Evolutionary conservation across 495 filamentous ascomycete genomes (phyloP).

Genomic region (Tuber calosporum): DNA sequence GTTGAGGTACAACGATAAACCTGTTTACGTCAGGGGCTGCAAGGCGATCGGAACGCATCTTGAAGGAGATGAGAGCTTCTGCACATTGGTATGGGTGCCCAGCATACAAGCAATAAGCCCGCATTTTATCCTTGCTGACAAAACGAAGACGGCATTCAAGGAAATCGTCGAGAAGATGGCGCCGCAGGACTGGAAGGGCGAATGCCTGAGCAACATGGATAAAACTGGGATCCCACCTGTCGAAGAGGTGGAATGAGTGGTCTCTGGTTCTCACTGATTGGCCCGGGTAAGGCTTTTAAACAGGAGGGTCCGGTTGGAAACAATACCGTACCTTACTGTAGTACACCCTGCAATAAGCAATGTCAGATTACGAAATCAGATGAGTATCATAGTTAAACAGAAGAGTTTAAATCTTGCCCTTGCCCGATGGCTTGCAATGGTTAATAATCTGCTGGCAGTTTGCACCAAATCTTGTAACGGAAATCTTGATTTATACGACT

Average conservation of each 20-base stretch:
- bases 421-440: background rate
- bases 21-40: constrained; percentile 76
- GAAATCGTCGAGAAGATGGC: constrained; percentile 83
- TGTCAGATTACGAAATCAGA: background rate
- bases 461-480: background rate
- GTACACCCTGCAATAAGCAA: background rate
- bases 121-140: constrained; percentile 22
- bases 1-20: constrained; percentile 82
- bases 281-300: background rate
- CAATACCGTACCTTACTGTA: background rate
- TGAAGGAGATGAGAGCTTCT: constrained; percentile 82
- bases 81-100: constrained; percentile 61
- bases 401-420: background rate
- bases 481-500: background rate
- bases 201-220: constrained; percentile 63
- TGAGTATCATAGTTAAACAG: background rate
- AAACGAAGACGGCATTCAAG: constrained; percentile 72
- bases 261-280: background rate
- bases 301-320: background rate
- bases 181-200: constrained; percentile 67
- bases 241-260: constrained; percentile 49
- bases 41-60: constrained; percentile 69
- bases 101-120: constrained; percentile 6
- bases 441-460: background rate
- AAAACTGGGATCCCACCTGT: constrained; percentile 49